phyloP scores from a whole-genome alignment of 305 asterid species.

The Fraxinus dipetala region DNA sequence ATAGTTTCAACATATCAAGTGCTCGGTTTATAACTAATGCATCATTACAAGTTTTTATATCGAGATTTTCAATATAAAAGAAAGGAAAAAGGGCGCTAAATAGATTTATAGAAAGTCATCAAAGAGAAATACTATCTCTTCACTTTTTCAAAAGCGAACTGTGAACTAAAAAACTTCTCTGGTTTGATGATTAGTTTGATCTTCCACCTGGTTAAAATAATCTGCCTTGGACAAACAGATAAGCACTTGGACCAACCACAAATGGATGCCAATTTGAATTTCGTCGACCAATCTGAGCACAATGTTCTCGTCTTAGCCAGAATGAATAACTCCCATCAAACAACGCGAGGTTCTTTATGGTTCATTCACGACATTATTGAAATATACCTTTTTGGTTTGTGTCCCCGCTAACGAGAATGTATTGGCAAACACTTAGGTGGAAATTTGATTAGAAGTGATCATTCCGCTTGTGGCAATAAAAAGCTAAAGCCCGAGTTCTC shows the following conservation, averaged over 20 bases:
- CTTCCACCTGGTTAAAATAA: conserved; percentile 10
- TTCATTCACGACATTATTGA: conserved; percentile 19
- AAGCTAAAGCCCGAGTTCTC: conserved; percentile 97
- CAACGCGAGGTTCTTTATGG: not conserved
- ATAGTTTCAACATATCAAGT: not conserved
- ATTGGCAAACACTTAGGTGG: conserved; percentile 13
- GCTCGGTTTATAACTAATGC: not conserved
- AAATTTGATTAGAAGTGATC: conserved; percentile 26
- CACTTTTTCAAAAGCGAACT: not conserved
- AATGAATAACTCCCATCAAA: not conserved
- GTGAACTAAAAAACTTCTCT: conserved; percentile 2
- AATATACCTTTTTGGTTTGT: conserved; percentile 5
- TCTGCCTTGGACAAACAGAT: conserved; percentile 6
- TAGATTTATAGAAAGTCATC: not conserved
- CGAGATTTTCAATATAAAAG: not conserved
- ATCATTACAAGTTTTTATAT: not conserved
- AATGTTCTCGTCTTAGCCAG: conserved; percentile 13
- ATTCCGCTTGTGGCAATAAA: conserved; percentile 69
- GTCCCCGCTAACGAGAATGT: conserved; percentile 19
- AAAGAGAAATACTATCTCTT: conserved; percentile 15
- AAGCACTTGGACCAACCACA: not conserved
- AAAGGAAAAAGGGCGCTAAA: not conserved
- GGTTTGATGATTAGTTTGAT: conserved; percentile 17
- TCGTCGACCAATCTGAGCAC: not conserved
- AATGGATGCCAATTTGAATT: not conserved